Evolutionary conservation across 148 eudicot species (phyloP), one percentile per base, ranked within the genome.

Genomic region (Cornus florida): DNA sequence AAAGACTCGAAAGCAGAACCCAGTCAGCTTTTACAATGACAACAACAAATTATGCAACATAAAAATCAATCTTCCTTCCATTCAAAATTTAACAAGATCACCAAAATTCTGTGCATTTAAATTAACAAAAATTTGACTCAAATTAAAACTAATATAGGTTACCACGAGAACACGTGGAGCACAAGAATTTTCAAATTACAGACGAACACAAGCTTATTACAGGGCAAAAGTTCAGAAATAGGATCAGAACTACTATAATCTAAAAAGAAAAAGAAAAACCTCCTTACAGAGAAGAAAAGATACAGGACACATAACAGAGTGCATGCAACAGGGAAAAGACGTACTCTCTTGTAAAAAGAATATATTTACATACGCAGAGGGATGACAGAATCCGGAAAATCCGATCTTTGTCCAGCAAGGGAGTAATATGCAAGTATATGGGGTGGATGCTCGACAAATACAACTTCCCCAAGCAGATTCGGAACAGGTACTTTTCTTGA

Each of bases 351-450:
- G 20, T 6, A 11, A 67, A 66, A 23, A 48, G 12, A 60, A 69
- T 23, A 31, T 23, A 10, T 22, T 59, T 32, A 77, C 78, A 76
- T 70, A 41, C 43, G 84, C 83, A 71, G 41, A 0, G 94, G 91
- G 69, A 67, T 79, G 39, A 94, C 94, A 4, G 90, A 71, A 12
- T 69, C 77, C 0, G 97, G 98, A 77, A 88, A 86, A 80, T 94
- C 98, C 0, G 85, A 87, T 82, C 98, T 89, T 64, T 69, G 91
- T 17, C 97, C 95, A 12, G 90, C 92, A 78, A 94, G 95, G 0
- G 98, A 94, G 75, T 89, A 93, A 75, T 94, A 93, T 0, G 92
- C 98, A 66, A 94, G 88, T 53, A 94, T 86, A 72, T 92, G 95
- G 4, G 97, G 89, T 13, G 93, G 98, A 22, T 86, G 80, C 74